Evolutionary conservation across 2,329 filamentous ascomycete genomes (phyloP).

Genomic region (Epichloe aotearoae): DNA sequence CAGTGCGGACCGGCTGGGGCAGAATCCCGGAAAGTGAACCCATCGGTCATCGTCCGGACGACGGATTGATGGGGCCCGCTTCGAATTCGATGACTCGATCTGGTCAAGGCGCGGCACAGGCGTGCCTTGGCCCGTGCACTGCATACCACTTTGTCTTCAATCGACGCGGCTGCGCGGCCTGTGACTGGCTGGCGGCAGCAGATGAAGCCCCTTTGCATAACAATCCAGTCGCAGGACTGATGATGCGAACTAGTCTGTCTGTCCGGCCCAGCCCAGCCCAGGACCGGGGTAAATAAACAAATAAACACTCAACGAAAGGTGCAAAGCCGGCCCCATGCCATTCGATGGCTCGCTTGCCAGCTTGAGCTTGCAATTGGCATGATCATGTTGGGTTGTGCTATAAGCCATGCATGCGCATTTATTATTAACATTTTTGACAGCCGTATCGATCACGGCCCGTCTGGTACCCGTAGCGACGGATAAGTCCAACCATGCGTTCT

Average conservation of each 20-base stretch:
- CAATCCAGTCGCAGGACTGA: not conserved
- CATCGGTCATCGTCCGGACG: conserved; percentile 2
- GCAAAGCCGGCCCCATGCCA: not conserved
- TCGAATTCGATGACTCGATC: not conserved
- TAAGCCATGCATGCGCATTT: too few species aligned
- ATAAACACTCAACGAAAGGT: not conserved
- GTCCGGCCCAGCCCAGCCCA: not conserved
- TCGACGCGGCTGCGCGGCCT: not conserved
- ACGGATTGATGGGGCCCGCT: not conserved
- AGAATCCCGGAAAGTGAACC: too few species aligned
- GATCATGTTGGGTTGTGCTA: too few species aligned
- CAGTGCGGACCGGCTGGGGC: not conserved
- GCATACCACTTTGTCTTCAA: not conserved
- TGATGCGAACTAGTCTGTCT: too few species aligned
- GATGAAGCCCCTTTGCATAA: not conserved
- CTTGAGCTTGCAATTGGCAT: too few species aligned
- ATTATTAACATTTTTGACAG: not conserved
- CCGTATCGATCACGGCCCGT: not conserved
- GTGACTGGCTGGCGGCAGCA: not conserved
- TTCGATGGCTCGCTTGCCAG: not conserved
- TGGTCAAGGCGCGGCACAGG: not conserved
- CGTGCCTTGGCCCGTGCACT: not conserved
- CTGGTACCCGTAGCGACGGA: conserved; percentile 3
- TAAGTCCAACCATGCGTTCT: not conserved
- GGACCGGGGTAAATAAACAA: conserved; percentile 3